A percentile compares a stretch with the other conserved stretches of the same genome.
phyloP scores from a whole-genome alignment of 2,329 filamentous ascomycete genomes.

The Dothistroma septosporum region DNA sequence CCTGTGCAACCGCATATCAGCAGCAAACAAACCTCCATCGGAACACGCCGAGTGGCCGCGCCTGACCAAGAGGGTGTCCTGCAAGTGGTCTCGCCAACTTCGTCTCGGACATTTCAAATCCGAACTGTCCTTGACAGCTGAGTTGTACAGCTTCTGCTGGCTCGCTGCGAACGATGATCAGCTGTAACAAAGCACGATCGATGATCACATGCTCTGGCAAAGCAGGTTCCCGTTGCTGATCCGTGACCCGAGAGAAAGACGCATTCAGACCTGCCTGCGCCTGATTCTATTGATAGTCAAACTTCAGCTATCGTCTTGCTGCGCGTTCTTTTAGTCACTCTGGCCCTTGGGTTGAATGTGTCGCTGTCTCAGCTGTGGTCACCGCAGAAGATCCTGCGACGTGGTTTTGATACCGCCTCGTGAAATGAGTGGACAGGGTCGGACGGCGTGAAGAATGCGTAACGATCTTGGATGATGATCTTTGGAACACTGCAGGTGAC shows the following conservation, averaged over 20 bases:
- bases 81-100: conserved; percentile 1
- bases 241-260: not conserved
- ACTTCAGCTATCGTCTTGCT: not conserved
- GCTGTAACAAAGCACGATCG: not conserved
- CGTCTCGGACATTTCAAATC: not conserved
- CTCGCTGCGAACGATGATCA: conserved; percentile 6
- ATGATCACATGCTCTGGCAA: not conserved
- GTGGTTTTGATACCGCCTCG: not conserved
- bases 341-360: not conserved
- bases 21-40: not conserved
- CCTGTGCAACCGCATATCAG: not conserved
- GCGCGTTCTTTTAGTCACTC: not conserved
- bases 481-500: too few species aligned
- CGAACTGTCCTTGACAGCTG: conserved; percentile 8
- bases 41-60: not conserved
- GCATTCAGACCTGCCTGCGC: not conserved
- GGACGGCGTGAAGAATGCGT: too few species aligned
- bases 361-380: not conserved
- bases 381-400: not conserved
- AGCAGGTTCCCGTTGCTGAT: not conserved
- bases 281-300: not conserved
- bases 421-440: not conserved
- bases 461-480: too few species aligned
- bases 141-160: conserved; percentile 10
- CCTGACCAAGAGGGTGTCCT: conserved; percentile 1